phyloP scores from a whole-genome alignment of 805 yeast genomes.

The Nakazawaea peltata region DNA sequence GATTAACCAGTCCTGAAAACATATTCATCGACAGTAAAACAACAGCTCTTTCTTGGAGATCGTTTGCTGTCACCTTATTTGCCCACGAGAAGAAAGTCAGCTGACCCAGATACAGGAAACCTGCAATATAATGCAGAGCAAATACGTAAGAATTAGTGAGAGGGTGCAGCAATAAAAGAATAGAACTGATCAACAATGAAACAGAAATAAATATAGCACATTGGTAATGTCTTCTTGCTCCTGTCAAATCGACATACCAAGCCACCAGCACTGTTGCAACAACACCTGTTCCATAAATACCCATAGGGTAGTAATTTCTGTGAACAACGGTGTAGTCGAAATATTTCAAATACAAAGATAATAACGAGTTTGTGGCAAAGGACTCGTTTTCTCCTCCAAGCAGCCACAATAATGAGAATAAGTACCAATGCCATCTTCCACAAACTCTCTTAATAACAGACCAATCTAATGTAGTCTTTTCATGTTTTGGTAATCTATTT shows the following conservation, averaged over 20 bases:
- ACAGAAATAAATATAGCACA: slow-evolving; percentile 37
- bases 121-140: slow-evolving; percentile 48
- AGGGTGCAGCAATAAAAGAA: slow-evolving; percentile 38
- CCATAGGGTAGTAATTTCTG: slow-evolving; percentile 47
- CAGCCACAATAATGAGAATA: slow-evolving; percentile 43
- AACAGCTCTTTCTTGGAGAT: slow-evolving; percentile 55
- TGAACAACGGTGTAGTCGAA: slow-evolving; percentile 33
- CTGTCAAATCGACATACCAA: slow-evolving; percentile 33
- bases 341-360: slow-evolving; percentile 38
- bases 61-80: slow-evolving; percentile 34
- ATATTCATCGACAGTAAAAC: slow-evolving; percentile 61
- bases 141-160: slow-evolving; percentile 29
- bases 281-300: slow-evolving; percentile 45
- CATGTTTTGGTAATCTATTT: slow-evolving; percentile 31
- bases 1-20: slow-evolving; percentile 55
- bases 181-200: slow-evolving; percentile 35
- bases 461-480: slow-evolving; percentile 14
- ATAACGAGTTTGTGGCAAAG: slow-evolving; percentile 35
- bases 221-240: slow-evolving; percentile 40
- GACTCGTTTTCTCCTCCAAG: slow-evolving; percentile 43
- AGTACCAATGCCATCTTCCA: slow-evolving; percentile 50
- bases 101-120: slow-evolving; percentile 36
- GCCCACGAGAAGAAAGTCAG: slow-evolving; percentile 34
- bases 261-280: slow-evolving; percentile 36
- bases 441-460: slow-evolving; percentile 35